These are phyloP conservation scores for Magnaporthiopsis incrustans DNA, from an alignment of 2,329 filamentous ascomycete genomes.

Conservation along the genomic window DNA sequence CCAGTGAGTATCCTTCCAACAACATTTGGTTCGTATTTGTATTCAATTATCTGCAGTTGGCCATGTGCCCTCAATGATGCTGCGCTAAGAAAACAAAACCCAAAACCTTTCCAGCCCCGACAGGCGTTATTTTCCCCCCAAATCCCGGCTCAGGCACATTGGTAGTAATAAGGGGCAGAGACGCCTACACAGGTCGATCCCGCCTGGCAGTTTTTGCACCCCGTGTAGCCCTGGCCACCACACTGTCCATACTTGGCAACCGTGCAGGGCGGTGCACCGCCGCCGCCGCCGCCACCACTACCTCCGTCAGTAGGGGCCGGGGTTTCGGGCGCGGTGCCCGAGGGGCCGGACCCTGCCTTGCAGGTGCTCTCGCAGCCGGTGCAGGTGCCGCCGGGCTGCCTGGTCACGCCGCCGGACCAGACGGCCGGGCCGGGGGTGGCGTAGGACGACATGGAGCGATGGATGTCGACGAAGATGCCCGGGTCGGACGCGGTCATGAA, in stretches of 20 bases:
- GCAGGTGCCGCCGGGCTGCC: conserved; percentile 27
- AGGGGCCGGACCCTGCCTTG: conserved; percentile 21
- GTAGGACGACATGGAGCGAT: conserved; percentile 28
- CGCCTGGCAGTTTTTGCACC: conserved; percentile 17
- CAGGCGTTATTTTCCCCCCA: background rate
- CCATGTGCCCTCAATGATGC: background rate
- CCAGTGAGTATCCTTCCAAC: background rate
- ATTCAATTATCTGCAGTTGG: background rate
- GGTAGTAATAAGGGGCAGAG: conserved; percentile 19
- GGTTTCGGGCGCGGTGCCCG: conserved; percentile 17
- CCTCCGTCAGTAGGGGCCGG: conserved; percentile 9
- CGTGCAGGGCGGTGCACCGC: conserved; percentile 8
- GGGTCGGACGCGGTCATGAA: conserved; percentile 30
- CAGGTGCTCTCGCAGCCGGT: conserved; percentile 28
- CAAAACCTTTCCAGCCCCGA: background rate
- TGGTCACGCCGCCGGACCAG: conserved; percentile 25
- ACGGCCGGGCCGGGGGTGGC: conserved; percentile 30
- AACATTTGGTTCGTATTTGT: background rate
- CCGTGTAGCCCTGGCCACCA: conserved; percentile 17
- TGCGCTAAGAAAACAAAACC: background rate
- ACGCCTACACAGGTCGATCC: conserved; percentile 19
- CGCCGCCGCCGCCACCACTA: background rate
- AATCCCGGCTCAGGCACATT: conserved; percentile 11
- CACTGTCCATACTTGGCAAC: conserved; percentile 18
- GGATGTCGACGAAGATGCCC: conserved; percentile 34